Evolutionary conservation across 768 basidiomycete genomes (phyloP).

Genomic region (Boletellus ananiceps): DNA sequence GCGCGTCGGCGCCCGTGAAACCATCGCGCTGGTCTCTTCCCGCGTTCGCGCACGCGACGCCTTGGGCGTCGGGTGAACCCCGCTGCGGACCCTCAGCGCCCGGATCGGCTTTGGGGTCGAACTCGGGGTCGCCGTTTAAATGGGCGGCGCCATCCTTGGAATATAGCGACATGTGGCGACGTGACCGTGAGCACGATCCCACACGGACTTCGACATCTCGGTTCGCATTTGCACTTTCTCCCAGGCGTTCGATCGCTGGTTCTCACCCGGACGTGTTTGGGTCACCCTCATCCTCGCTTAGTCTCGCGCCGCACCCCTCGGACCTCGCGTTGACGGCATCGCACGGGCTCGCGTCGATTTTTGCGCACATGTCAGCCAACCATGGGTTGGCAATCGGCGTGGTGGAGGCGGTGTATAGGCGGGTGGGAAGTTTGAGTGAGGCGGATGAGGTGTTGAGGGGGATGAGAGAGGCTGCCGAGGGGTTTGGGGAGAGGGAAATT

Average conservation of each 20-base stretch:
- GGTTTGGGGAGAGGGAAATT: constrained; percentile 17
- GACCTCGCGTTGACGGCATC: constrained; percentile 15
- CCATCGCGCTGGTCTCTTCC: constrained; percentile 21
- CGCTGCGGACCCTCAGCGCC: not conserved
- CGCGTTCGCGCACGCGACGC: not conserved
- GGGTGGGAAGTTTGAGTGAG: constrained; percentile 32
- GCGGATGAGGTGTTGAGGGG: constrained; percentile 36
- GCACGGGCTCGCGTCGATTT: constrained; percentile 29
- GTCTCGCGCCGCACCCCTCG: constrained; percentile 3
- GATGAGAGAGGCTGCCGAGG: constrained; percentile 38
- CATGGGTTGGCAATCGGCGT: constrained; percentile 41
- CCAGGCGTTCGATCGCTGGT: not conserved
- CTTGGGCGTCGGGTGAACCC: constrained; percentile 1
- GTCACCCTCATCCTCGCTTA: not conserved
- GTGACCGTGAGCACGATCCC: not conserved
- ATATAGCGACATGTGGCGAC: no score
- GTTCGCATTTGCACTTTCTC: constrained; percentile 7
- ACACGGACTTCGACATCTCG: not conserved
- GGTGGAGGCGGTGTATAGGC: constrained; percentile 36
- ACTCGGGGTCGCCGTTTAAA: not conserved
- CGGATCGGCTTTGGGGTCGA: not conserved
- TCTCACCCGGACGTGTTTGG: not conserved
- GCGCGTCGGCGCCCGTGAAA: not conserved
- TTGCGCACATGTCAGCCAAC: constrained; percentile 41
- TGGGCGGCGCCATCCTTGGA: not conserved